Evolutionary conservation across 148 eudicot species (phyloP).

Genomic region (Rhododendron molle): DNA sequence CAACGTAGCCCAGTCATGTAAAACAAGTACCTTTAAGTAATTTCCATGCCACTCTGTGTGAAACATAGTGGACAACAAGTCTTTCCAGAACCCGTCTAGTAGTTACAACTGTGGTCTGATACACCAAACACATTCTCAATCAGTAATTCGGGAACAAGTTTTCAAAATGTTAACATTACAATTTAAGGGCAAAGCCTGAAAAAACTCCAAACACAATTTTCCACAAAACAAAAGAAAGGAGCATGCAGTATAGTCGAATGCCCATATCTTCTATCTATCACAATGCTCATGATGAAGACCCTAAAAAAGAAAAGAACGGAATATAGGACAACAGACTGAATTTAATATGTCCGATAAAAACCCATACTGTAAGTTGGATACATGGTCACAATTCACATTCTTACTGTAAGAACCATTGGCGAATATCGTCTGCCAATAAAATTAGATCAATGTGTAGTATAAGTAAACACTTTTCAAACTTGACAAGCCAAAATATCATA

Average conservation of each 20-base stretch:
- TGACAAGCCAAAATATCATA: neutral
- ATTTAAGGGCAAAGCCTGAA: neutral
- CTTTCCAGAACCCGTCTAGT: conserved; percentile 90
- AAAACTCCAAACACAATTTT: neutral
- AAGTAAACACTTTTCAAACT: neutral
- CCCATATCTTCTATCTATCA: neutral
- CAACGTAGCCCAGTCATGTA: neutral
- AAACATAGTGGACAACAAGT: conserved; percentile 62
- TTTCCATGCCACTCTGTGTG: conserved; percentile 94
- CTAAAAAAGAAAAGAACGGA: neutral
- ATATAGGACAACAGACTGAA: neutral
- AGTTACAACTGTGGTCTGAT: conserved; percentile 73
- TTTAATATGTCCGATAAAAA: neutral
- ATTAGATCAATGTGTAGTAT: neutral
- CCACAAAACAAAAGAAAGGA: conserved; percentile 4
- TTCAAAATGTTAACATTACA: neutral
- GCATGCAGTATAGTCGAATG: neutral
- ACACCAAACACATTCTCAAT: conserved; percentile 3
- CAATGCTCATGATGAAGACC: neutral
- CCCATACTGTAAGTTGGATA: neutral
- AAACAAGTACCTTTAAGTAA: conserved; percentile 73
- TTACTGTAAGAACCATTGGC: neutral
- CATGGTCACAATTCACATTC: neutral
- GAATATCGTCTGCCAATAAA: neutral
- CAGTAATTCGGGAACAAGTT: neutral